Evolutionary conservation across 2,329 filamentous ascomycete species (phyloP).

Genomic region (Sordariomycetes sp.): DNA sequence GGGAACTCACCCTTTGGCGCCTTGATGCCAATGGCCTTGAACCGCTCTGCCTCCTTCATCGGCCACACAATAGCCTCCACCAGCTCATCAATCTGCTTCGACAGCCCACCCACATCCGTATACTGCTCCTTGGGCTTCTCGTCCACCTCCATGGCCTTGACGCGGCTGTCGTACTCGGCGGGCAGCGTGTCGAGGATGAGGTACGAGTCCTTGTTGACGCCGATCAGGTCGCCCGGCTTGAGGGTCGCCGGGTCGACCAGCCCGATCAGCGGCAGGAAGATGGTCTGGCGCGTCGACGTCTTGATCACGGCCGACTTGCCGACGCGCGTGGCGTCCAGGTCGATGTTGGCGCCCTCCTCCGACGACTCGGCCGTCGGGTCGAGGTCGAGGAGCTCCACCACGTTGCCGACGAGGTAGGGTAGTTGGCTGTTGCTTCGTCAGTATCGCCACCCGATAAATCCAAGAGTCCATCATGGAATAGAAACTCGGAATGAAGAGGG

Average conservation of each 20-base stretch:
- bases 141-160: constrained; percentile 99
- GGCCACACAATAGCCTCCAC: constrained; percentile 99
- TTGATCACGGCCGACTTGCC: constrained; percentile 99
- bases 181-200: constrained; percentile 92
- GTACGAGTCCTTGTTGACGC: constrained; percentile 98
- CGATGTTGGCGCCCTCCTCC: constrained; percentile 97
- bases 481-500: background rate
- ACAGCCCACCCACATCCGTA: constrained; percentile 89
- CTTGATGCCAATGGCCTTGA: constrained; percentile 99
- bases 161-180: constrained; percentile 95
- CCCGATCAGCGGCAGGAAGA: constrained; percentile 94
- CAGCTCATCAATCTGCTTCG: constrained; percentile 98
- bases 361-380: constrained; percentile 93
- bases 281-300: constrained; percentile 95
- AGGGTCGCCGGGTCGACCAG: constrained; percentile 91
- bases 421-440: constrained; percentile 57
- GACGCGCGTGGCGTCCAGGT: constrained; percentile 89
- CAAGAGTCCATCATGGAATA: background rate
- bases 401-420: constrained; percentile 95
- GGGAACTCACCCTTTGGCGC: constrained; percentile 75
- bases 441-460: background rate
- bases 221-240: constrained; percentile 92
- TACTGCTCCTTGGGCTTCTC: constrained; percentile 99
- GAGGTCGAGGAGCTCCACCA: constrained; percentile 92
- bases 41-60: constrained; percentile 98